Conservation (phyloP, 1,139 yeast species). For the Kurtzmaniella natalensis region DNA sequence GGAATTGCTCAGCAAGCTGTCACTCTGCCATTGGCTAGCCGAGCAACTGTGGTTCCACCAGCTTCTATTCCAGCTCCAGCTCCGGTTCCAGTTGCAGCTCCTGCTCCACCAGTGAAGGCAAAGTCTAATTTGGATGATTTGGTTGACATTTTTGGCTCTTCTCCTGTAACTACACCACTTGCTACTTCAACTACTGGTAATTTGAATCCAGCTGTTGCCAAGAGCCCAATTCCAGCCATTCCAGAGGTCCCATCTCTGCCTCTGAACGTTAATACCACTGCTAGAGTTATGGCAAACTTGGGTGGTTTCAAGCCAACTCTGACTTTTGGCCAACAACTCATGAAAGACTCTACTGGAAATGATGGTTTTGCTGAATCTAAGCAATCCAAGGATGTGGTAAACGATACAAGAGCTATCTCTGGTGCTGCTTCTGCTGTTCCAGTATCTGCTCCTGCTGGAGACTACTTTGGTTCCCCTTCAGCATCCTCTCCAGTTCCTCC, state of each 20-base stretch:
- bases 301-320: conserved; percentile 56
- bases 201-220: conserved; percentile 7
- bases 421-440: conserved; percentile 5
- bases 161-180: conserved; percentile 19
- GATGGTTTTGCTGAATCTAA: conserved; percentile 11
- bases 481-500: conserved; percentile 9
- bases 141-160: conserved; percentile 52
- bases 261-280: conserved; percentile 35
- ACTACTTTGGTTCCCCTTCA: conserved; percentile 1
- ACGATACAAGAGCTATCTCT: conserved; percentile 1
- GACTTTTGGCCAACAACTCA: conserved; percentile 59
- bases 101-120: conserved; percentile 17
- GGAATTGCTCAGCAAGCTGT: conserved; percentile 7
- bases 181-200: conserved; percentile 21
- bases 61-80: conserved; percentile 10
- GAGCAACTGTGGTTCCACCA: conserved; percentile 2
- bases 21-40: no score
- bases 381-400: conserved; percentile 3
- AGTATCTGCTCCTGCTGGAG: not conserved
- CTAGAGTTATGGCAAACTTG: conserved; percentile 35
- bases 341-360: conserved; percentile 21
- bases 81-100: conserved; percentile 11
- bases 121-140: conserved; percentile 64
- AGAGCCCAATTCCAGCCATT: conserved; percentile 13
- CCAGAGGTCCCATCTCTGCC: conserved; percentile 21